Base-by-base conservation (phyloP, 225 moss, liverwort and hornwort genomes). In the Polytrichum formosum region DNA sequence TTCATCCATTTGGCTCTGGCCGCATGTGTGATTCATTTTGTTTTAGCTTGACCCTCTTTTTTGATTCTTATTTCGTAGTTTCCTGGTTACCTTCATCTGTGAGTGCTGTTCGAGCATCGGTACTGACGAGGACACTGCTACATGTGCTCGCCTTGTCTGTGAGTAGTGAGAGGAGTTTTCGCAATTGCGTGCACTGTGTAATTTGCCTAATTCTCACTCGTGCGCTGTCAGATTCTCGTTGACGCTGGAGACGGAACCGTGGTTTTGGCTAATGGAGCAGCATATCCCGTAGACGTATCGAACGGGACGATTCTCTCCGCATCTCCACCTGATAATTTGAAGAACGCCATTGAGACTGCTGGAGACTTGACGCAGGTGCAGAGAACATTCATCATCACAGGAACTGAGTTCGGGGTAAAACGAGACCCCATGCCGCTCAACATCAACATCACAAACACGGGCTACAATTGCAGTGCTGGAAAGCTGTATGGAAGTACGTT, bases 271-370 rank as follows among this genome's bases (percentile, higher is more conserved):
- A 76, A 77, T 18, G 92, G 92, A 5, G 54, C 21, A 16, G 69
- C 82, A 5, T 27, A 66, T 59, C 94, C 94, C 0, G 90, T 73
- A 13, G 71, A 84, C 33, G 94, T 87, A 17, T 80, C 80, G 6
- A 95, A 91, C 33, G 94, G 94, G 18, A 91, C 94, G 0, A 65
- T 81, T 2, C 72, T 95, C 10, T 55, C 81, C 1, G 76, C 80
- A 55, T 37, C 77, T 4, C 79, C 84, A 3, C 67, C 75, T 18
- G 85, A 86, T 18, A 54, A 82, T 65, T 66, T 95, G 83, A 80
- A 92, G 71, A 95, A 92, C 23, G 92, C 94, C 7, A 95, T 95
- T 27, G 84, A 86, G 35, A 95, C 94, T 7, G 94, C 94, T 23
- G 89, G 92, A 6, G 90, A 95, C 22, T 6, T 77, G 20, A 73